Evolutionary conservation across 2,329 filamentous ascomycete species (phyloP).

Genomic region (Torrubiellomyces zombiae): DNA sequence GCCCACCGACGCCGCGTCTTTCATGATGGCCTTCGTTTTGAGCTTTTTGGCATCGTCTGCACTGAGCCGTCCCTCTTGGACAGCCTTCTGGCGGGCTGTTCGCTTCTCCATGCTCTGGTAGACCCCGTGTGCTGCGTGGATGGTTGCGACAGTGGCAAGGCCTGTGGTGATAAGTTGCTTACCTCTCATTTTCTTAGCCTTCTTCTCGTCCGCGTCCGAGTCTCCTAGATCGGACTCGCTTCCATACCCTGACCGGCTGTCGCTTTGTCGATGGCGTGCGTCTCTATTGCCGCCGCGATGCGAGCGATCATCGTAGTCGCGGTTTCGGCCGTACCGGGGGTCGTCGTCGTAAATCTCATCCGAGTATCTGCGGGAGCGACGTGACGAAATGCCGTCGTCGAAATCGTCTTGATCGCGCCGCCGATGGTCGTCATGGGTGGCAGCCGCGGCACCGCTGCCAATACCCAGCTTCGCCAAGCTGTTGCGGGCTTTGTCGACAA

Average conservation of each 20-base stretch:
- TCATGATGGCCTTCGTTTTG: constrained; percentile 37
- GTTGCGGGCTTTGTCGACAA: constrained; percentile 45
- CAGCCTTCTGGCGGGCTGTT: constrained; percentile 33
- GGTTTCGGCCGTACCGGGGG: constrained; percentile 20
- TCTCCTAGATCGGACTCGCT: constrained; percentile 40
- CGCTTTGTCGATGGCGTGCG: constrained; percentile 16
- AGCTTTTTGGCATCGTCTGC: constrained; percentile 35
- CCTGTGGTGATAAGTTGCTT: constrained; percentile 42
- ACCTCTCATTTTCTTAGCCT: constrained; percentile 41
- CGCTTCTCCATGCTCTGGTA: constrained; percentile 43
- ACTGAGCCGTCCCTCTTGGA: constrained; percentile 35
- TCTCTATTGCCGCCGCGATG: constrained; percentile 22
- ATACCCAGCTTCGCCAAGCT: constrained; percentile 45
- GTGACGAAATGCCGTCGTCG: constrained; percentile 21
- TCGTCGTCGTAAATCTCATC: constrained; percentile 32
- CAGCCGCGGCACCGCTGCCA: constrained; percentile 26
- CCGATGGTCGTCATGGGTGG: constrained; percentile 20
- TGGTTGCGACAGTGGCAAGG: constrained; percentile 40
- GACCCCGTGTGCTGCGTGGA: constrained; percentile 41
- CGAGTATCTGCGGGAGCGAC: constrained; percentile 22
- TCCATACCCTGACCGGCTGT: constrained; percentile 27
- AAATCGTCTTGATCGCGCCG: constrained; percentile 28
- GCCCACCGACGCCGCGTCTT: constrained; percentile 42
- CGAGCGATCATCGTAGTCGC: constrained; percentile 31
- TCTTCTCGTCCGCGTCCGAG: constrained; percentile 39